Base-by-base conservation (phyloP, 2,329 filamentous ascomycete genomes). In the Fusarium subtropicale region DNA sequence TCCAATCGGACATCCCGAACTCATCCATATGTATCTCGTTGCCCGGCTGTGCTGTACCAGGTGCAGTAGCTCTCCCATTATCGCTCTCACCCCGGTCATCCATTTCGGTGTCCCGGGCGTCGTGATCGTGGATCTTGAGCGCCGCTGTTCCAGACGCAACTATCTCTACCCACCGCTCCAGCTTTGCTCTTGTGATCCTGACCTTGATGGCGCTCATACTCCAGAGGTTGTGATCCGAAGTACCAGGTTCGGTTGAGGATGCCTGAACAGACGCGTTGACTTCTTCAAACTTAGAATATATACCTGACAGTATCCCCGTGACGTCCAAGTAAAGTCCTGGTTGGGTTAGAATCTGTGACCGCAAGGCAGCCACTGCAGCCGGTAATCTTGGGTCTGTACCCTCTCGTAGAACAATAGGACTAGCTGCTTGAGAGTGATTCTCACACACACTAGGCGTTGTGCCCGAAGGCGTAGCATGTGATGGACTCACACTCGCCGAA, bases 181-280 rank as follows among this genome's bases (percentile, higher is more conserved):
- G 66, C 63, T 85, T 85, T 5, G 80, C 76, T 9, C 80, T 80
- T 1, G 82, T 82, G 34, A 86, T 81, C 22, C 80, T 78, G 1
- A 87, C 75, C 45, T 86, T 85, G 38, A 81, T 79, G 0, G 84
- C 81, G 0, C 81, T 82, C 65, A 86, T 75, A 8, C 82, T 82
- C 84, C 84, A 86, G 0, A 85, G 70, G 47, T 83, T 84, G 53
- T 81, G 81, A 13, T 83, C 80, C 55, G 78, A 78, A 1, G 71
- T 73, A n/a, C 74, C 79, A 0, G 73, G 63, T 9, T 81, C 77
- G 0, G 75, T 68, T 4, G 78, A 75, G 0, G 72, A 69, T 3
- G 75, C 71, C 4, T 79, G 76, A 15, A 83, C 76, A 0, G 77
- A 74, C 3, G 76, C 75, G 51, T 81, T 82, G 20, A 80, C 81